Percentiles rank a stretch among this genome's conserved stretches.
Evolutionary conservation across 2,329 filamentous ascomycete species (phyloP).

Genomic region (Ceratocystis eucalypticola): DNA sequence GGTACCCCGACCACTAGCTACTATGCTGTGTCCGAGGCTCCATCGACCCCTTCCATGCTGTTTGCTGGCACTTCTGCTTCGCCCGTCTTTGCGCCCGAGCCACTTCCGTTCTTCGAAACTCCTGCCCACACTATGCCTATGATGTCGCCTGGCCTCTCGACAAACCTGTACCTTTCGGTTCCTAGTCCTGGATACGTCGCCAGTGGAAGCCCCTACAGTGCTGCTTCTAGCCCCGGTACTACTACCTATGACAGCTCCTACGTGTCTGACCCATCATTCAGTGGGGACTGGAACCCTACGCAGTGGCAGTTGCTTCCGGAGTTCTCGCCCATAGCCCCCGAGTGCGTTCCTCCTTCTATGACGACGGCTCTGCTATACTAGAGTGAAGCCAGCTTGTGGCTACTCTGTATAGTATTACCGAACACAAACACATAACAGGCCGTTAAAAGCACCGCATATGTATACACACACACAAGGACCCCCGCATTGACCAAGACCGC

Average conservation of each 20-base stretch:
- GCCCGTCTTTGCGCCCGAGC: constrained; percentile 10
- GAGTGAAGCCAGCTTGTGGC: constrained; percentile 9
- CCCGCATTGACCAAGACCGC: constrained; percentile 17
- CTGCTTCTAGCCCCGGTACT: constrained; percentile 16
- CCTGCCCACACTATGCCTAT: constrained; percentile 11
- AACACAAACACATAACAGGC: constrained; percentile 1
- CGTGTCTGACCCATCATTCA: constrained; percentile 13
- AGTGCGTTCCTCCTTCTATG: constrained; percentile 18
- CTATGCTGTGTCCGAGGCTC: constrained; percentile 14
- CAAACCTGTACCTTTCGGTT: constrained; percentile 11
- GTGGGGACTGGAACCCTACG: constrained; percentile 1
- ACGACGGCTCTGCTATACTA: constrained; percentile 15
- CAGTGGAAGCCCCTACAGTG: constrained; percentile 13
- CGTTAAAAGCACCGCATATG: background rate
- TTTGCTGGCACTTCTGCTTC: constrained; percentile 8
- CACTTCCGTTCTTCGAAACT: constrained; percentile 9
- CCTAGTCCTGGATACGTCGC: constrained; percentile 14
- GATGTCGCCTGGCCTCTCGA: constrained; percentile 12
- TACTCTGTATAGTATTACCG: background rate
- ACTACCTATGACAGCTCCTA: constrained; percentile 13
- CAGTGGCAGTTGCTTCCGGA: constrained; percentile 12
- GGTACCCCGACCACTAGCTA: constrained; percentile 12
- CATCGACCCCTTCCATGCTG: constrained; percentile 9
- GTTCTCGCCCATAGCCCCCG: constrained; percentile 15
- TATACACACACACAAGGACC: constrained; percentile 6